Evolutionary conservation across 2,329 filamentous ascomycete genomes (phyloP).

Genomic region (Fusarium veterinarium): DNA sequence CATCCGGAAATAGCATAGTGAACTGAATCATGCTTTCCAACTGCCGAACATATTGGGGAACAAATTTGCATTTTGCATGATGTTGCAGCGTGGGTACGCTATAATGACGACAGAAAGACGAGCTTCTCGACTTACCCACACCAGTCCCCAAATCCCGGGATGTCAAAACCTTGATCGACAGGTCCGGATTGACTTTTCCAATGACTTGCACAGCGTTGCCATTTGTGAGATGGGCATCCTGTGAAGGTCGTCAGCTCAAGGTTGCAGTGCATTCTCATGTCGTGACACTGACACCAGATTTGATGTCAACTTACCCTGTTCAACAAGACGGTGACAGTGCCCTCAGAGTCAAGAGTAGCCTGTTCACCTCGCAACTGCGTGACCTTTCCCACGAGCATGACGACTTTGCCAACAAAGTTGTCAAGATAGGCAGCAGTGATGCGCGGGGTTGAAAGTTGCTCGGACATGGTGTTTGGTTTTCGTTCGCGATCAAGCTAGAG

Average conservation of each 20-base stretch:
- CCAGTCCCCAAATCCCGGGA: slow-evolving; percentile 75
- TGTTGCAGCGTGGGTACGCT: neutral
- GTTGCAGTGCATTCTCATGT: neutral
- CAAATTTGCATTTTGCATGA: neutral
- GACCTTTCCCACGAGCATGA: slow-evolving; percentile 89
- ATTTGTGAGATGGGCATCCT: slow-evolving; percentile 78
- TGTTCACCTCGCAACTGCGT: slow-evolving; percentile 82
- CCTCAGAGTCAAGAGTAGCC: slow-evolving; percentile 83
- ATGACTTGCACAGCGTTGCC: slow-evolving; percentile 81
- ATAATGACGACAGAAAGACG: slow-evolving; percentile 37
- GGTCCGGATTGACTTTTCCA: slow-evolving; percentile 81
- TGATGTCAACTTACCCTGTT: slow-evolving; percentile 69
- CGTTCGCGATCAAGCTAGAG: neutral
- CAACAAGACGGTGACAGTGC: slow-evolving; percentile 78
- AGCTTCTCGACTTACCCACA: slow-evolving; percentile 68
- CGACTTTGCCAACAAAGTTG: slow-evolving; percentile 77
- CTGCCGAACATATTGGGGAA: neutral
- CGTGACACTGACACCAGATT: neutral
- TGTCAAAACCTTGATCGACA: slow-evolving; percentile 76
- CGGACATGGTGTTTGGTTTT: slow-evolving; percentile 63
- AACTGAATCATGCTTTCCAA: neutral
- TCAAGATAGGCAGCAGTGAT: slow-evolving; percentile 84
- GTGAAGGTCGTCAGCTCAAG: slow-evolving; percentile 5
- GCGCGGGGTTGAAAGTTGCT: slow-evolving; percentile 79
- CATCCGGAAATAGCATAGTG: neutral